These are phyloP conservation scores for Trametes coccinea DNA, from an alignment of 768 basidiomycete species.

Conservation along the genomic window DNA sequence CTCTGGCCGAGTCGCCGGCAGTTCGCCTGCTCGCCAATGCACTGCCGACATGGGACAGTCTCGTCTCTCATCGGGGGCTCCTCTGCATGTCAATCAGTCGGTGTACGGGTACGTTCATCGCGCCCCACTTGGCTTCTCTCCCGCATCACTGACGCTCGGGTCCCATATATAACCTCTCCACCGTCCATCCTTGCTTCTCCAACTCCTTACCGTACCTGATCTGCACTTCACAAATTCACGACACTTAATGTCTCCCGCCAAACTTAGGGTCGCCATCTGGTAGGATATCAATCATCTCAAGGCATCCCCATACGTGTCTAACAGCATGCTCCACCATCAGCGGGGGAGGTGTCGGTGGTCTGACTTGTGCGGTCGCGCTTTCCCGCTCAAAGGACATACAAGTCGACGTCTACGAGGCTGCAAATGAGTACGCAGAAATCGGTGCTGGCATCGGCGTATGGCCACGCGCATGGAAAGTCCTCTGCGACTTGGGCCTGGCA, in stretches of 20 bases:
- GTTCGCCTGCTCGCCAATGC: not conserved
- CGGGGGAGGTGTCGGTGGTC: constrained; percentile 34
- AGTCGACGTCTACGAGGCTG: constrained; percentile 38
- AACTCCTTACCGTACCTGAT: constrained; percentile 9
- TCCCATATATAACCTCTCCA: not conserved
- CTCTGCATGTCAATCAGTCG: not conserved
- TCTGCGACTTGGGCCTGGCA: constrained; percentile 30
- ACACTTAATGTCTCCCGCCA: constrained; percentile 25
- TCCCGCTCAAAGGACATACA: constrained; percentile 29
- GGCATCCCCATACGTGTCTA: constrained; percentile 2
- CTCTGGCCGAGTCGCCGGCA: not conserved
- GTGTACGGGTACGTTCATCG: constrained; percentile 2
- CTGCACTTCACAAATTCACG: not conserved
- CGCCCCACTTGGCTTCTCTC: constrained; percentile 7
- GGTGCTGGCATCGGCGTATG: constrained; percentile 39
- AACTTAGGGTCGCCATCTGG: constrained; percentile 57
- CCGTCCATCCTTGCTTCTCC: not conserved
- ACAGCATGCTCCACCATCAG: constrained; percentile 22
- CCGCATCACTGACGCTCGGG: not conserved
- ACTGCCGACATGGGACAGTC: too few relatives aligned
- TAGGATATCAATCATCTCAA: constrained; percentile 29
- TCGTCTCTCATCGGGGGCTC: not conserved
- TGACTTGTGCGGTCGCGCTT: constrained; percentile 32
- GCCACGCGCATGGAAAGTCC: constrained; percentile 36
- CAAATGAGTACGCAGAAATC: constrained; percentile 30